Conservation (phyloP, 169 alveolate genomes). For the Prorocentrum cordatum region DNA sequence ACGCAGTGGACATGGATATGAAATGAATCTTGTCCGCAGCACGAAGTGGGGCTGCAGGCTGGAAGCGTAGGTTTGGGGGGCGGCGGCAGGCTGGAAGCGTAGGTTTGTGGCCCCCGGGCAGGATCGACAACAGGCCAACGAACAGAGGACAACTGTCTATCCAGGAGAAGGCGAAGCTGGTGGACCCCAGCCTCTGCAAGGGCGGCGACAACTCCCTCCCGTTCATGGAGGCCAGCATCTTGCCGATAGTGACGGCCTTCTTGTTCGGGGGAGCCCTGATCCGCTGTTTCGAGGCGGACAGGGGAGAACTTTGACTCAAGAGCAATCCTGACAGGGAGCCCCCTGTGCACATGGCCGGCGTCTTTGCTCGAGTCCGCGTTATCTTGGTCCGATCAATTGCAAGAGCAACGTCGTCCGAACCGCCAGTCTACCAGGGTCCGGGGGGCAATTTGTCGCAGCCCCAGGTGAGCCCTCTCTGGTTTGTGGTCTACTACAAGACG, state of each 20-base stretch:
- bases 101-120: slow-evolving; percentile 20
- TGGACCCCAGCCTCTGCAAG: slow-evolving; percentile 15
- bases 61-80: background rate
- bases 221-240: slow-evolving; percentile 48
- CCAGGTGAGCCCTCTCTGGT: slow-evolving; percentile 37
- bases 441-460: too few relatives aligned
- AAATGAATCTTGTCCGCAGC: too few relatives aligned
- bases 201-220: slow-evolving; percentile 42
- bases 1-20: too few relatives aligned
- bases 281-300: slow-evolving; percentile 23
- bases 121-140: slow-evolving; percentile 15
- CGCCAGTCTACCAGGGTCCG: too few relatives aligned
- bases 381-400: too few relatives aligned
- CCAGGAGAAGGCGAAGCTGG: slow-evolving; percentile 1
- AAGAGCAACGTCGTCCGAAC: too few relatives aligned
- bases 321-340: too few relatives aligned
- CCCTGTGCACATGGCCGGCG: too few relatives aligned
- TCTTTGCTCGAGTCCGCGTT: too few relatives aligned
- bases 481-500: slow-evolving; percentile 52
- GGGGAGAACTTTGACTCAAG: too few relatives aligned
- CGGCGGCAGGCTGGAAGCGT: background rate
- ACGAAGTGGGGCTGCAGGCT: too few relatives aligned
- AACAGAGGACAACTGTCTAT: background rate
- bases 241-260: slow-evolving; percentile 42
- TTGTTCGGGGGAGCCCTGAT: slow-evolving; percentile 41